These are phyloP conservation scores for Penicillium sp. DNA, from an alignment of 2,329 filamentous ascomycete genomes.

Conservation along the genomic window DNA sequence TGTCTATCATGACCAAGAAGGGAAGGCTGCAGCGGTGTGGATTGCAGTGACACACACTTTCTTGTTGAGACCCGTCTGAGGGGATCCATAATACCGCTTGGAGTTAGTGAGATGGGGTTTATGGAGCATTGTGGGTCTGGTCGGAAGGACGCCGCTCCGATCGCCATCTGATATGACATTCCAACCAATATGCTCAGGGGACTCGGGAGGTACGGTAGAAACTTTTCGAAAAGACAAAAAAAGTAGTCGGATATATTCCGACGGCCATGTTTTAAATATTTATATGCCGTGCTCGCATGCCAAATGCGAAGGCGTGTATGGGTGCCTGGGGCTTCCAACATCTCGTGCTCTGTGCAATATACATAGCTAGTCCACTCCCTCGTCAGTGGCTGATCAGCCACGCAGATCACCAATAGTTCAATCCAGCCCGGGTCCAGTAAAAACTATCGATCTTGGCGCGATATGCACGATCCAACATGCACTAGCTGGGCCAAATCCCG, in stretches of 20 bases:
- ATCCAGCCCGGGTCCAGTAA: neutral
- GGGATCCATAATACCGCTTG: neutral
- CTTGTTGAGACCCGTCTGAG: neutral
- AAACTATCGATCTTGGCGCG: neutral
- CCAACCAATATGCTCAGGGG: neutral
- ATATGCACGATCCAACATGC: neutral
- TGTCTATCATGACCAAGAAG: slow-evolving; percentile 10
- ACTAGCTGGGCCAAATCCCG: neutral
- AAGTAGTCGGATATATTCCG: neutral
- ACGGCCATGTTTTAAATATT: neutral
- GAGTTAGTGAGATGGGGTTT: neutral
- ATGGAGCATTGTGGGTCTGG: neutral
- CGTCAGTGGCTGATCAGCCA: neutral
- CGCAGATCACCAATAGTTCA: slow-evolving; percentile 2
- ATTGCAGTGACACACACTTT: slow-evolving; percentile 8
- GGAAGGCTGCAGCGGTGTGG: slow-evolving; percentile 7
- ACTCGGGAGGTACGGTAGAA: neutral
- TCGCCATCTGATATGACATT: slow-evolving; percentile 2
- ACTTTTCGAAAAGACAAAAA: neutral
- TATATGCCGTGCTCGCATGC: neutral
- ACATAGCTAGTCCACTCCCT: neutral
- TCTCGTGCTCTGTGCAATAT: neutral
- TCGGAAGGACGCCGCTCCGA: slow-evolving; percentile 6
- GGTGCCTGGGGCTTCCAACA: neutral
- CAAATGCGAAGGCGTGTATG: neutral